These are phyloP conservation scores for Podospora bellae-mahoneyi DNA, from an alignment of 495 filamentous ascomycete genomes.

Conservation along the genomic window DNA sequence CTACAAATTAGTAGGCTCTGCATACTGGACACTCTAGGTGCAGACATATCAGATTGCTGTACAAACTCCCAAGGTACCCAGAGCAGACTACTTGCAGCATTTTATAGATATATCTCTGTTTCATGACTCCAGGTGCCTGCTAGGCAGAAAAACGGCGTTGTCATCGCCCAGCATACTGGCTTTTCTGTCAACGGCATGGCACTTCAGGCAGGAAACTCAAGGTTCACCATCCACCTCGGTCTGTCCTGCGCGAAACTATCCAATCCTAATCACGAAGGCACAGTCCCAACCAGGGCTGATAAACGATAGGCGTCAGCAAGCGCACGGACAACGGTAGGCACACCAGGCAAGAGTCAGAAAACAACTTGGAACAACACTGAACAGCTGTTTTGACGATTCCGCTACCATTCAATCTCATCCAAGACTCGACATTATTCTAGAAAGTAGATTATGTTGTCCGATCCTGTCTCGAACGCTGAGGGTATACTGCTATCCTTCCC, in stretches of 20 bases:
- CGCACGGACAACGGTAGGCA: not conserved
- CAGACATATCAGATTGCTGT: too few species aligned
- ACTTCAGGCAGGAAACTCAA: conserved; percentile 16
- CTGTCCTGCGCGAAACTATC: conserved; percentile 4
- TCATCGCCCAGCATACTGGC: not conserved
- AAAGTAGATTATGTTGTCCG: conserved; percentile 9
- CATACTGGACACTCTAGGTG: not conserved
- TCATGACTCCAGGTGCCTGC: too few species aligned
- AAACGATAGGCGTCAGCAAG: conserved; percentile 13
- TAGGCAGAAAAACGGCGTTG: too few species aligned
- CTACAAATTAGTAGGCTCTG: not conserved
- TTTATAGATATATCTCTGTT: too few species aligned
- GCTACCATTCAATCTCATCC: not conserved
- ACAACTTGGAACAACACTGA: not conserved
- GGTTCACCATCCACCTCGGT: not conserved
- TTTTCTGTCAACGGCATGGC: not conserved
- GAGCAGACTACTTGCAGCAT: too few species aligned
- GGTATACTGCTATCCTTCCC: conserved; percentile 2
- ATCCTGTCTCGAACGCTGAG: conserved; percentile 4
- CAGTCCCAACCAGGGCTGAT: not conserved
- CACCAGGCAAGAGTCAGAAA: too few species aligned
- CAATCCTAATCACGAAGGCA: not conserved
- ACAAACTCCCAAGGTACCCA: too few species aligned
- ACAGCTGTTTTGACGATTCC: not conserved
- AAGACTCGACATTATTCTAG: not conserved